Evolutionary conservation across 225 moss, liverwort and hornwort genomes (phyloP).

Genomic region (Polytrichum formosum): DNA sequence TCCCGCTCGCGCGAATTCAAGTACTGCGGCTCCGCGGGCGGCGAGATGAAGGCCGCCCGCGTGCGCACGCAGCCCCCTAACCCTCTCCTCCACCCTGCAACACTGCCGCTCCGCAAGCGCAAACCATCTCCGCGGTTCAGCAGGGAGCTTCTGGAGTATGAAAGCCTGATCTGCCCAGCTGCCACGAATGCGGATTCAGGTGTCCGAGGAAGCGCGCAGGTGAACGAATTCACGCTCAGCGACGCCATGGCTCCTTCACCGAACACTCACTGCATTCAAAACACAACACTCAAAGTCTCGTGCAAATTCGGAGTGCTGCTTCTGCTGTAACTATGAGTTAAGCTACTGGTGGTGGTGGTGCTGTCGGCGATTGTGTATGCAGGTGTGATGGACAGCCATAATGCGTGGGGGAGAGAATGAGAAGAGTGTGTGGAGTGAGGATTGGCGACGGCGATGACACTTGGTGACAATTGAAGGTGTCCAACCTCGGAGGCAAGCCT

Average conservation of each 20-base stretch:
- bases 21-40: conserved; percentile 63
- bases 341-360: too few relatives aligned
- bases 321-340: too few relatives aligned
- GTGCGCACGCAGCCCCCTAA: conserved; percentile 5
- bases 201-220: conserved; percentile 4
- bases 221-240: conserved; percentile 21
- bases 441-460: too few relatives aligned
- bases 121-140: conserved; percentile 13
- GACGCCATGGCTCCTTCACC: conserved; percentile 22
- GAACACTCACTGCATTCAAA: neutral
- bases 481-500: too few relatives aligned
- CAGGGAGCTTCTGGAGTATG: conserved; percentile 6
- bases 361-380: too few relatives aligned
- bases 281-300: conserved; percentile 1
- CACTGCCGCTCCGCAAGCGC: neutral
- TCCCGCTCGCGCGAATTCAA: conserved; percentile 26
- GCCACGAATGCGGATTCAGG: conserved; percentile 3
- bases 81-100: neutral
- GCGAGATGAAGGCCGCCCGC: conserved; percentile 52
- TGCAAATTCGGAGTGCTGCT: too few relatives aligned
- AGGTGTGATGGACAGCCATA: too few relatives aligned
- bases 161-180: conserved; percentile 25
- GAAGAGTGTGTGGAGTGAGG: too few relatives aligned
- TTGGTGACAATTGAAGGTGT: too few relatives aligned
- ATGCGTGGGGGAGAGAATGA: too few relatives aligned